Evolutionary conservation across 73 alveolate genomes (phyloP).

Genomic region (Tetrahymena malaccensis): DNA sequence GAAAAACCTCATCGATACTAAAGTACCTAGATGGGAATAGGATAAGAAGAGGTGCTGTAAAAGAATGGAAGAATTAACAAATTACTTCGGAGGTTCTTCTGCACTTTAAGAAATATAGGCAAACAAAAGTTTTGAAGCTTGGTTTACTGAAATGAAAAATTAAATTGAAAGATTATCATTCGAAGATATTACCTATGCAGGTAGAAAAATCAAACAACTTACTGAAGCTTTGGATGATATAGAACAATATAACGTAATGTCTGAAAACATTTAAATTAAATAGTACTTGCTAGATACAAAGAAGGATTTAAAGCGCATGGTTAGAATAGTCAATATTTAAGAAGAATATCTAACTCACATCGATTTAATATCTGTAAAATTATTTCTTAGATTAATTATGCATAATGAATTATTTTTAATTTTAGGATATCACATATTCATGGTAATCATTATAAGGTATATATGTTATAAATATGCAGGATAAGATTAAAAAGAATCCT

Average conservation of each 20-base stretch:
- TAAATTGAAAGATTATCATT: slow-evolving; percentile 64
- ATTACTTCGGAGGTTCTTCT: slow-evolving; percentile 64
- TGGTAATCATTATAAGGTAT: slow-evolving; percentile 83
- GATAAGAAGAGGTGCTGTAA: slow-evolving; percentile 33
- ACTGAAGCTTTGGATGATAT: slow-evolving; percentile 84
- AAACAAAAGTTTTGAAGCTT: slow-evolving; percentile 73
- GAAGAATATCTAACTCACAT: slow-evolving; percentile 69
- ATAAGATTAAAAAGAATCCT: slow-evolving; percentile 65
- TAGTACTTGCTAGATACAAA: slow-evolving; percentile 80
- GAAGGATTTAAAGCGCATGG: slow-evolving; percentile 83
- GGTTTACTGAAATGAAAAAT: slow-evolving; percentile 78
- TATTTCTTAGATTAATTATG: background rate
- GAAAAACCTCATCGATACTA: slow-evolving; percentile 10
- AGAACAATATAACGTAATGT: slow-evolving; percentile 73
- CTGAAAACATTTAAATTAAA: slow-evolving; percentile 75
- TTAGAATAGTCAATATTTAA: slow-evolving; percentile 79
- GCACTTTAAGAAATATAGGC: slow-evolving; percentile 47
- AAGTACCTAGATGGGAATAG: slow-evolving; percentile 27
- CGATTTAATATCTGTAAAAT: slow-evolving; percentile 66
- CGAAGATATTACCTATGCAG: slow-evolving; percentile 83
- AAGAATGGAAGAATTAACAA: slow-evolving; percentile 73
- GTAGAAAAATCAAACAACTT: slow-evolving; percentile 78
- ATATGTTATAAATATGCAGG: slow-evolving; percentile 61
- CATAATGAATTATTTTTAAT: too few species aligned
- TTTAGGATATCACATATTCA: slow-evolving; percentile 67